Evolutionary conservation across 208 protist genomes (phyloP).

Genomic region (Acanthamoeba lenticulata): DNA sequence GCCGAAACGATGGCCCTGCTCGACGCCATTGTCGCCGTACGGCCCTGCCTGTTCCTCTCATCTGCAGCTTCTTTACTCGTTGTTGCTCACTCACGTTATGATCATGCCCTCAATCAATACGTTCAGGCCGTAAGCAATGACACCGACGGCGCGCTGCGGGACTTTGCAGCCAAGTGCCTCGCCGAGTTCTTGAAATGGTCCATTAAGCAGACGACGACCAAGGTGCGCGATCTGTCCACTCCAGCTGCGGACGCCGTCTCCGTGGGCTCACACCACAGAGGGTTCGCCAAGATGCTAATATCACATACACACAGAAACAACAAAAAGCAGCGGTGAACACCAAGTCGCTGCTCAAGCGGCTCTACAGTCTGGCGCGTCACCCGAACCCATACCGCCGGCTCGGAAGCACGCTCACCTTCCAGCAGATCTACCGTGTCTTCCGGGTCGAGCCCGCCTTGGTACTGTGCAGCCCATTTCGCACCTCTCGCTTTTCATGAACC

Average conservation of each 20-base stretch:
- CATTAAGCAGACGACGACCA: slow-evolving; percentile 77
- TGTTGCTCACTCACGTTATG: neutral
- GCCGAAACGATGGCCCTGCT: slow-evolving; percentile 83
- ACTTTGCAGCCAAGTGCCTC: slow-evolving; percentile 80
- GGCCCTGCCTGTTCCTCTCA: neutral
- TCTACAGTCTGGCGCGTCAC: slow-evolving; percentile 83
- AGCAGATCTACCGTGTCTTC: slow-evolving; percentile 73
- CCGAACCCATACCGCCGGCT: slow-evolving; percentile 81
- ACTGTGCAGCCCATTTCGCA: neutral
- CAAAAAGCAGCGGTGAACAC: slow-evolving; percentile 66
- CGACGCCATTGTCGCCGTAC: slow-evolving; percentile 74
- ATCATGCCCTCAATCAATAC: neutral
- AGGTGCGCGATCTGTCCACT: neutral
- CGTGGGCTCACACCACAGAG: neutral
- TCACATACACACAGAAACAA: slow-evolving; percentile 39
- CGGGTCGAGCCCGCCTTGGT: slow-evolving; percentile 16
- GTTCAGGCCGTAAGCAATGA: slow-evolving; percentile 39
- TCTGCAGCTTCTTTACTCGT: neutral
- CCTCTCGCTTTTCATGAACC: neutral
- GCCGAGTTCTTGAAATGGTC: slow-evolving; percentile 85
- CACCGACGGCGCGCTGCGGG: slow-evolving; percentile 77
- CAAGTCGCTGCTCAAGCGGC: slow-evolving; percentile 79
- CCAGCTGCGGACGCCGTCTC: neutral
- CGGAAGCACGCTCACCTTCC: slow-evolving; percentile 76
- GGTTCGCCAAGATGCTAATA: neutral